Evolutionary conservation across 1,284 basidiomycete species (phyloP), one percentile per base, ranked within the genome.

Genomic region (Golubevia sp.): DNA sequence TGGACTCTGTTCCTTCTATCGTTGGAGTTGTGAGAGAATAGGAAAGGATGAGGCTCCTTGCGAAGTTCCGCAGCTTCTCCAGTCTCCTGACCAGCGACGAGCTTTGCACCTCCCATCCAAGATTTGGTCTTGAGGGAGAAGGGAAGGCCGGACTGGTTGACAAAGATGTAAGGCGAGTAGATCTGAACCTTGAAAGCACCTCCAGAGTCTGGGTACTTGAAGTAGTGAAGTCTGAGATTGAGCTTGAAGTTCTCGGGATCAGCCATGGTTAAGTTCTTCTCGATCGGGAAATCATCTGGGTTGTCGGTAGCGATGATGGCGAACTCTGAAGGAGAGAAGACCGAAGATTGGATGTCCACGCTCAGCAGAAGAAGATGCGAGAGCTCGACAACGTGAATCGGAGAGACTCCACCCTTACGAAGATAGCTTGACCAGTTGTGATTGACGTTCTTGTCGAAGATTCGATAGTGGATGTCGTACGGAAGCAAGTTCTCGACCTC

Each of bases 131-230:
- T 90, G 38, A 97, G 87, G 44, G 86, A 87, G 76, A 97, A 97
- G 0, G 94, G 91, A 55, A 96, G 85, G 1, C 91, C 91, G 0
- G 94, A 94, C 87, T 97, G 97, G 86, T 99, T 99, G 83, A 97
- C 85, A 56, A 99, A 86, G 58, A 99, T 87, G 83, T 92, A 99
- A 2, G 97, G 95, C 71, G 90, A 90, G 82, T 94, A 99, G 59
- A 99, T 90, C 84, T 99, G 96, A 0, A 98, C 93, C 84, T 93
- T 96, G 88, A 97, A 97, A 1, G 96, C 94, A n/a, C 97, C 95
- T 2, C 96, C 97, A 11, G 94, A 92, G 64, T 97, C 89, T 2
- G 92, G 90, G 84, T 93, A 93, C 52, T 74, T 74, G 64, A 70
- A 63, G 82, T 97, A 99, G 83, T 97, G 93, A 34, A 99, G 85